These are phyloP conservation scores for Neurospora cerealis DNA, from an alignment of 495 filamentous ascomycete species.

Conservation along the genomic window DNA sequence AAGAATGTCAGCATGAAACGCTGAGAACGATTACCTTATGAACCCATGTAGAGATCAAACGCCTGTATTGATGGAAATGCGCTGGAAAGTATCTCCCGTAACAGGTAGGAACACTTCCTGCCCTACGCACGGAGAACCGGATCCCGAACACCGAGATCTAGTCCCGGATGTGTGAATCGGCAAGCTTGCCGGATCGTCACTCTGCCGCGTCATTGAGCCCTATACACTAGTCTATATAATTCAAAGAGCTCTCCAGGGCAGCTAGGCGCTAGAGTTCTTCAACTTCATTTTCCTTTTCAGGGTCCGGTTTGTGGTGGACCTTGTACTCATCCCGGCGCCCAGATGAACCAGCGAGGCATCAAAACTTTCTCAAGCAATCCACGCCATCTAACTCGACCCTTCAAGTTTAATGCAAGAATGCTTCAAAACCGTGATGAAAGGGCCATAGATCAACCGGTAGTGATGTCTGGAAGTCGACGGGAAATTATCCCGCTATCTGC, in stretches of 20 bases:
- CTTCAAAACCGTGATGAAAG: background rate
- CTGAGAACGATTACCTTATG: background rate
- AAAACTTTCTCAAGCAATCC: too few relatives aligned
- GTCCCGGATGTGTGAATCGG: background rate
- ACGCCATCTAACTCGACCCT: too few relatives aligned
- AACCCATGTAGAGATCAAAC: background rate
- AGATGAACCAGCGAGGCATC: too few relatives aligned
- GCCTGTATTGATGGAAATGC: background rate
- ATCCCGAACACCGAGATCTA: background rate
- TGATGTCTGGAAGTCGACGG: background rate
- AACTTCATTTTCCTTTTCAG: background rate
- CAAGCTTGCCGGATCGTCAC: background rate
- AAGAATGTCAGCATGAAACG: background rate
- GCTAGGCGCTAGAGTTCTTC: background rate
- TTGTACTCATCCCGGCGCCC: background rate
- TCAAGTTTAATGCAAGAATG: too few relatives aligned
- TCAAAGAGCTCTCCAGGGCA: background rate
- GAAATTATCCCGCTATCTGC: background rate
- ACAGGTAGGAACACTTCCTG: background rate
- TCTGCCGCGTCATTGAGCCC: background rate
- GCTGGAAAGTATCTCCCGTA: background rate
- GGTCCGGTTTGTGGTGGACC: background rate
- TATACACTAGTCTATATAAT: background rate
- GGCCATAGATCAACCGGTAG: background rate
- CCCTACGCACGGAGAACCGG: background rate